phyloP scores from a whole-genome alignment of 2,329 filamentous ascomycete species.

The Diaporthe aspalathi region DNA sequence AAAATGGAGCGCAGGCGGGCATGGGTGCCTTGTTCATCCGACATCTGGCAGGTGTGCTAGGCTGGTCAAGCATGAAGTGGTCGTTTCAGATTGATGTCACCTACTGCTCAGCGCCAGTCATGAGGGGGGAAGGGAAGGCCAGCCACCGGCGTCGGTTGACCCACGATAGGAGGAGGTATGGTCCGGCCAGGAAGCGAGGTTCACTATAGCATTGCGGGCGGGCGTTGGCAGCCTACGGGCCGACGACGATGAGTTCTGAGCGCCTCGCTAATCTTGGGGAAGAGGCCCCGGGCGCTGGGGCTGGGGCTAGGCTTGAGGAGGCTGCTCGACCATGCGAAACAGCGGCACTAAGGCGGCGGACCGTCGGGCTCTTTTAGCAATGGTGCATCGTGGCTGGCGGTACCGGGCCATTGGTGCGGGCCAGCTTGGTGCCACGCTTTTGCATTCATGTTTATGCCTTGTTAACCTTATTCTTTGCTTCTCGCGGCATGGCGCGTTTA shows the following conservation, averaged over 20 bases:
- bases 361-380: constrained; percentile 1
- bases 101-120: constrained; percentile 25
- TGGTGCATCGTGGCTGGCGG: background rate
- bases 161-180: background rate
- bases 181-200: background rate
- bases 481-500: background rate
- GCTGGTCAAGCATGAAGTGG: constrained; percentile 23
- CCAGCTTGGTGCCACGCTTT: constrained; percentile 10
- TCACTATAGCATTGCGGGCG: background rate
- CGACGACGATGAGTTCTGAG: background rate
- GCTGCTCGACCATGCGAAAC: background rate
- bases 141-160: constrained; percentile 9
- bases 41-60: constrained; percentile 13
- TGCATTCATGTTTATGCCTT: background rate
- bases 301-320: background rate
- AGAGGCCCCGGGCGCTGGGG: background rate
- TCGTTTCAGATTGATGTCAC: constrained; percentile 24
- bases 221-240: background rate
- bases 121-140: background rate
- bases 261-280: constrained; percentile 10
- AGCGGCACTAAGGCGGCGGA: constrained; percentile 13
- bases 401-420: constrained; percentile 27
- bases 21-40: constrained; percentile 25
- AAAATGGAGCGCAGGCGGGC: constrained; percentile 6
- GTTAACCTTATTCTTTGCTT: background rate